phyloP scores from a whole-genome alignment of 495 filamentous ascomycete genomes.

The Aspergillus incahuasiensis region DNA sequence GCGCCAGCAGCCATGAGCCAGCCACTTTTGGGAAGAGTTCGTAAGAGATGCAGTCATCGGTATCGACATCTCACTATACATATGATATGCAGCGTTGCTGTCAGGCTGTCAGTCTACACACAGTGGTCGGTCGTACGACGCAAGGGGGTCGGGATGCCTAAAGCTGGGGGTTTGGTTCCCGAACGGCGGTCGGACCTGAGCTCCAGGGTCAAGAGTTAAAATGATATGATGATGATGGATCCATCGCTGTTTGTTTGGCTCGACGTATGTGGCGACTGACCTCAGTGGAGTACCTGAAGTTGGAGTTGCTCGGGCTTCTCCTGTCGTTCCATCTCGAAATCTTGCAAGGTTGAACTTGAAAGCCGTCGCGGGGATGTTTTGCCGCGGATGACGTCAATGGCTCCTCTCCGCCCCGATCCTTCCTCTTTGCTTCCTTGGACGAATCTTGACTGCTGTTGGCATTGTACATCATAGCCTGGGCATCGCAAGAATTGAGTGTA shows the following conservation, averaged over 20 bases:
- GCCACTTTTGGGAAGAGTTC: neutral
- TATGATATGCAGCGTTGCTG: neutral
- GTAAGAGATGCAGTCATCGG: neutral
- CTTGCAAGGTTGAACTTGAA: neutral
- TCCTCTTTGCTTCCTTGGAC: neutral
- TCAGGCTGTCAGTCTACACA: conserved; percentile 2
- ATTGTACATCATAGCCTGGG: neutral
- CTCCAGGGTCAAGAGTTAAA: neutral
- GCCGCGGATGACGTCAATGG: conserved; percentile 18
- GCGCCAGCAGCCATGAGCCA: neutral
- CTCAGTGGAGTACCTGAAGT: neutral
- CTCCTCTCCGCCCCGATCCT: neutral
- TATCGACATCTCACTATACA: neutral
- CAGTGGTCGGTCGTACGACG: conserved; percentile 9
- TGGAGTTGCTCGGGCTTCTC: neutral
- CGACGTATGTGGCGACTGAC: neutral
- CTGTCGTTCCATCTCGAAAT: neutral
- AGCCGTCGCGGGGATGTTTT: neutral
- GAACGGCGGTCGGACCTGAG: conserved; percentile 6
- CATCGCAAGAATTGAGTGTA: too few species aligned
- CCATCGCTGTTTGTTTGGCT: neutral
- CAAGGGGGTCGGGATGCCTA: conserved; percentile 12
- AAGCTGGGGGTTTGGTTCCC: neutral
- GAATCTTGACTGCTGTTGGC: neutral
- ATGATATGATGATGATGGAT: neutral